Conservation (phyloP, 2,329 filamentous ascomycete species). For the Pseudogymnoascus destructans region DNA sequence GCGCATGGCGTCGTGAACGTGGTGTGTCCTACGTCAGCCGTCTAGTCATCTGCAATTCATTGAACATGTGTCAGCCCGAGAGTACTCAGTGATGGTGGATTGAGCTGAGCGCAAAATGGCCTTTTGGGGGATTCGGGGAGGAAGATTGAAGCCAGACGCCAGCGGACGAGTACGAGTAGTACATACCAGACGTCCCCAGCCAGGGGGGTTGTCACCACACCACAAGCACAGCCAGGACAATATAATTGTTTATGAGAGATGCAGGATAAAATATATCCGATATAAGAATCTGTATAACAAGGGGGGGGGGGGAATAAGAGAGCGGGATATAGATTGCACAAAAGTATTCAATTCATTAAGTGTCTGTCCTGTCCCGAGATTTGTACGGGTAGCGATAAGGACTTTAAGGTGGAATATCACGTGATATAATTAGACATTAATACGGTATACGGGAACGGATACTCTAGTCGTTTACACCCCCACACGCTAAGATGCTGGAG, state of each 20-base stretch:
- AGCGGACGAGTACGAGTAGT: not conserved
- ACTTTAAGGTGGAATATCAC: not conserved
- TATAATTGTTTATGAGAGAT: not conserved
- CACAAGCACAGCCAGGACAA: not conserved
- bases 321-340: not conserved
- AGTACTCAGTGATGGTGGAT: not conserved
- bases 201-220: not conserved
- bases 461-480: not conserved
- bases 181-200: not conserved
- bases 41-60: not conserved
- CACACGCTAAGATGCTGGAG: not conserved
- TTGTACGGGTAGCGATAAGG: not conserved
- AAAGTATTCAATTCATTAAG: not conserved
- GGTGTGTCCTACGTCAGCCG: not conserved
- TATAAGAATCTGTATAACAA: not conserved
- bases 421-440: not conserved
- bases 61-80: not conserved
- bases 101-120: not conserved
- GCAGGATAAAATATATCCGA: not conserved
- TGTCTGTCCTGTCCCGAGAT: not conserved
- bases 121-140: not conserved
- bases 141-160: not conserved
- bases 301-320: not conserved
- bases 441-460: not conserved
- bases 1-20: conserved; percentile 34